Base-by-base conservation (phyloP, 225 moss, liverwort and hornwort species). In the Antitrichia curtipendula region DNA sequence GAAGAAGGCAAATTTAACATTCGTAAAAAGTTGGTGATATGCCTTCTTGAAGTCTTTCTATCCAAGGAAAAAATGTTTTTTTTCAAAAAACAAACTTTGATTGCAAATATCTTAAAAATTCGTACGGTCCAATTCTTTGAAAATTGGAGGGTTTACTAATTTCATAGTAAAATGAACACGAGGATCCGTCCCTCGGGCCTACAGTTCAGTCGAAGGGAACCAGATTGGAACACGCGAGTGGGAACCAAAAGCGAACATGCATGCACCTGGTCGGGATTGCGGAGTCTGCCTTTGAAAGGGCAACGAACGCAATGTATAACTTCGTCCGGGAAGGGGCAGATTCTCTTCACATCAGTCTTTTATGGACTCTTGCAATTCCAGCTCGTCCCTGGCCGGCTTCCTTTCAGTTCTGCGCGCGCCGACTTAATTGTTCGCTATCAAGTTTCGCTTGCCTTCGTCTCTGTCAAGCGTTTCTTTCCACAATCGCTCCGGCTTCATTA, bases 241-340 rank as follows among this genome's bases (percentile, higher is more conserved):
- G 50, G 86, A 82, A 66, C 75, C 50, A 4, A 7, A 78, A 78
- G 86, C 49, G 90, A 86, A 91, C 90, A 88, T 91, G 63, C 90
- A 91, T 91, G 90, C 86, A 91, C 38, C 62, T 88, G 85, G 85
- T 11, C 81, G 82, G 72, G 78, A 88, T 73, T 86, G 3, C 82
- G 78, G 36, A 13, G 13, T 18, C 3, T 5, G 45, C 59, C 22
- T 34, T 53, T 47, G 61, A 34, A 76, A 75, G 63, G 71, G 50
- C 68, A 64, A 50, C 78, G 17, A 10, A 1, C 36, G n/a, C 38
- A 24, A 7, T 5, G 38, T 72, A 17, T 36, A 43, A 75, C 58
- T 58, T 68, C 75, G 49, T 25, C 83, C 53, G 69, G 18, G 79
- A 24, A 50, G 59, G 6, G 21, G 25, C 29, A 68, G 75, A 63